Evolutionary conservation across 331 rosid species (phyloP).

Genomic region (Acacia pycnantha): DNA sequence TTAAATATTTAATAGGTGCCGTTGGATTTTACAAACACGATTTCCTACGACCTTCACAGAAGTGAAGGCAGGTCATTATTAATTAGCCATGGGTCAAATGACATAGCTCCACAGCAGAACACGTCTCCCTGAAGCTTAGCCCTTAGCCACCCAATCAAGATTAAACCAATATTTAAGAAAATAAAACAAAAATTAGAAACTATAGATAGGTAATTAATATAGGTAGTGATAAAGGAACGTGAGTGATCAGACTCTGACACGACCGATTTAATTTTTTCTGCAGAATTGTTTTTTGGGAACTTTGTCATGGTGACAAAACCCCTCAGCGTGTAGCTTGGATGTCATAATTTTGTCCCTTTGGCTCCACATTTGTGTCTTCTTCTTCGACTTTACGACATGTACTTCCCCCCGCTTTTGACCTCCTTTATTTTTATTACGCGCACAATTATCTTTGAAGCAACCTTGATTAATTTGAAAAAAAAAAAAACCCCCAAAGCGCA

Average conservation of each 20-base stretch:
- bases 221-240: background rate
- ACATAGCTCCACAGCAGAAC: background rate
- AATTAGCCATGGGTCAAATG: background rate
- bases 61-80: background rate
- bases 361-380: conserved; percentile 12
- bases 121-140: background rate
- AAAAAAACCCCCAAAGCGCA: background rate
- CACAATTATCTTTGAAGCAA: background rate
- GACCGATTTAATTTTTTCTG: background rate
- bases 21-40: conserved; percentile 26
- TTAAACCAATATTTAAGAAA: background rate
- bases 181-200: background rate
- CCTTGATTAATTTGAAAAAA: background rate
- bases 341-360: conserved; percentile 44
- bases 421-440: background rate
- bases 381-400: conserved; percentile 16
- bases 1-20: background rate
- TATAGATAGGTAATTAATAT: background rate
- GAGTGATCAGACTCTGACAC: conserved; percentile 31
- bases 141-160: background rate
- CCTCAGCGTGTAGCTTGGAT: conserved; percentile 37
- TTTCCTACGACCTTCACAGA: conserved; percentile 19
- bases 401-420: background rate
- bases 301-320: conserved; percentile 1
- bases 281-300: background rate